Percentiles rank a stretch among this genome's conserved stretches.
These are phyloP conservation scores for Theobroma cacao DNA, from an alignment of 345 rosid species.

Conservation along the genomic window DNA sequence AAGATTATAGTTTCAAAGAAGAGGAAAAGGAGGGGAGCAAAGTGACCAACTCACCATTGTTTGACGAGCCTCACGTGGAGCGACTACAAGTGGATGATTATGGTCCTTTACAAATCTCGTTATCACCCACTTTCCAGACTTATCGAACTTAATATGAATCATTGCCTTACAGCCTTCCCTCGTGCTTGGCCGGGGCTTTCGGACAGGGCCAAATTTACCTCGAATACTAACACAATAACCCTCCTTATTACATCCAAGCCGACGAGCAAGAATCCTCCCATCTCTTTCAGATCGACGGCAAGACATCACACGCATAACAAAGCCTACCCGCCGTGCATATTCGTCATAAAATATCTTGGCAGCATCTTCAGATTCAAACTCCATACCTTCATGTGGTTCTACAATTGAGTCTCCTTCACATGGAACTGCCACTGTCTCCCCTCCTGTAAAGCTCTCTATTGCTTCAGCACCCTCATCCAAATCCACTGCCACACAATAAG, in stretches of 20 bases:
- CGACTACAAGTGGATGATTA: constrained; percentile 75
- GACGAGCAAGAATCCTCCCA: constrained; percentile 80
- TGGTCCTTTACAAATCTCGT: constrained; percentile 83
- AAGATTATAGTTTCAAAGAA: not conserved
- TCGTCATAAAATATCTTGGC: constrained; percentile 83
- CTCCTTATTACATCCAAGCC: constrained; percentile 94
- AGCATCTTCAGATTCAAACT: constrained; percentile 83
- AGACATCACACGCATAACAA: constrained; percentile 95
- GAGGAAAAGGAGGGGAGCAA: not conserved
- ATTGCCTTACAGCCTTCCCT: constrained; percentile 94
- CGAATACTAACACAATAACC: constrained; percentile 80
- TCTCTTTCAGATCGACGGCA: constrained; percentile 93
- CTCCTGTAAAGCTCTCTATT: constrained; percentile 38
- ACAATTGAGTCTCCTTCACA: constrained; percentile 31
- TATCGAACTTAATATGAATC: constrained; percentile 77
- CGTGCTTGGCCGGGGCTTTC: constrained; percentile 72
- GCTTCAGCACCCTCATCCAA: constrained; percentile 41
- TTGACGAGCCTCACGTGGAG: constrained; percentile 83
- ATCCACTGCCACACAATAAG: constrained; percentile 43
- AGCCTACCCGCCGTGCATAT: constrained; percentile 75
- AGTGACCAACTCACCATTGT: constrained; percentile 47
- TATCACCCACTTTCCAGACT: constrained; percentile 81
- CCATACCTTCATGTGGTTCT: constrained; percentile 84
- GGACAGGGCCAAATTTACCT: constrained; percentile 64
- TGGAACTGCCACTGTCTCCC: constrained; percentile 23